Evolutionary conservation across 2,329 filamentous ascomycete species (phyloP).

Genomic region (Colletotrichum sp.): DNA sequence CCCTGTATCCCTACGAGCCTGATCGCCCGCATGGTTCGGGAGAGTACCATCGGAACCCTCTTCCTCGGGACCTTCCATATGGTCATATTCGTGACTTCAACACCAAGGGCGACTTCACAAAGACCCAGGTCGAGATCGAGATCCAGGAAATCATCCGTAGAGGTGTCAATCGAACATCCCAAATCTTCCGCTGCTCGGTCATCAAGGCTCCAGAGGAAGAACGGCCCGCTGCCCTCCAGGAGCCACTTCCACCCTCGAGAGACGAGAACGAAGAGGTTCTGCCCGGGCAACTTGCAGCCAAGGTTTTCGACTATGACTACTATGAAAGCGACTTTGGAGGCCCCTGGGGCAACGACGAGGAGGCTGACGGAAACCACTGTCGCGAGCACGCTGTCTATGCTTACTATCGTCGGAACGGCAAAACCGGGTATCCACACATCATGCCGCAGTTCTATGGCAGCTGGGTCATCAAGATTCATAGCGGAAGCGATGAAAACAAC

Average conservation of each 20-base stretch:
- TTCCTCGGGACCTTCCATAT: fast-evolving
- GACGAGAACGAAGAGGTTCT: fast-evolving
- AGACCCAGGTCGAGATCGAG: fast-evolving
- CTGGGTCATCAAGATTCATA: not conserved
- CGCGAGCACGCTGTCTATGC: not conserved
- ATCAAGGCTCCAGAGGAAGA: fast-evolving
- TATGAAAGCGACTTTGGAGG: fast-evolving
- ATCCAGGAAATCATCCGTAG: not conserved
- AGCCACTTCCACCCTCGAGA: not conserved
- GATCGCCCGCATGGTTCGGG: not conserved
- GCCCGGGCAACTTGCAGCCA: fast-evolving
- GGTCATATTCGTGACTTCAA: not conserved
- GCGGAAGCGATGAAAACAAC: not conserved
- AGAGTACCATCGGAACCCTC: not conserved
- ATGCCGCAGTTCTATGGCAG: not conserved
- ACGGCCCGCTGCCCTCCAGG: not conserved
- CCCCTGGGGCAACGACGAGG: not conserved
- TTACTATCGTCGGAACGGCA: not conserved
- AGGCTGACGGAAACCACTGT: not conserved
- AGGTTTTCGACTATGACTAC: not conserved
- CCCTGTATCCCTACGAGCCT: not conserved
- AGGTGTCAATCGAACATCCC: fast-evolving
- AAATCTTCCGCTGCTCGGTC: not conserved
- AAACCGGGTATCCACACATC: not conserved
- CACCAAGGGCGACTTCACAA: not conserved